Evolutionary conservation across 768 basidiomycete species (phyloP).

Genomic region (Lyophyllum decastes): DNA sequence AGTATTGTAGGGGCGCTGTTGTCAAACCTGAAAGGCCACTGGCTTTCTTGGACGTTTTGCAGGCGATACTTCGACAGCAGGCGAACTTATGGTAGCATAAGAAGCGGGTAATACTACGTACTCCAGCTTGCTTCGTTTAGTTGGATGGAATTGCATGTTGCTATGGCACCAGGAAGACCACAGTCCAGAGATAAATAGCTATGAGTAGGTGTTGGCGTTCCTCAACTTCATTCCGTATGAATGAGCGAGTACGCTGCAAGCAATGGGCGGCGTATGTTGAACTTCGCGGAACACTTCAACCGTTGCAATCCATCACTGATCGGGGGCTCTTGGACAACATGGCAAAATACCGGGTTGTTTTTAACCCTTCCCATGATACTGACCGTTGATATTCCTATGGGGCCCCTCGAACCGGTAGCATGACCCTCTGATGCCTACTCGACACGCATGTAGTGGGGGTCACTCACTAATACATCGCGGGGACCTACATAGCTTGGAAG

Average conservation of each 20-base stretch:
- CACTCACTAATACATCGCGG: no score
- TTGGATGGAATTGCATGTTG: neutral
- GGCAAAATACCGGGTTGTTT: neutral
- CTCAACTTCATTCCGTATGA: neutral
- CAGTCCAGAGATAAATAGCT: neutral
- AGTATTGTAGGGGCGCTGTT: neutral
- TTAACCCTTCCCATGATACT: no score
- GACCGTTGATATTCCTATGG: no score
- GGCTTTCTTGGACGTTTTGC: neutral
- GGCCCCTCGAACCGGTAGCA: no score
- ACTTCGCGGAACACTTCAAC: neutral
- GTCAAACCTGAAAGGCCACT: neutral
- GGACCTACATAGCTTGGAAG: no score
- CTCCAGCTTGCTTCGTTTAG: neutral
- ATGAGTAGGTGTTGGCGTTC: neutral
- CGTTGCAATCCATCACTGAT: neutral
- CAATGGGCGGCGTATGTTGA: neutral
- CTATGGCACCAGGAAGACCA: neutral
- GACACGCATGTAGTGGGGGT: no score
- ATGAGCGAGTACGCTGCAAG: neutral
- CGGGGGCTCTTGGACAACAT: neutral
- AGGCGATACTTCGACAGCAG: neutral
- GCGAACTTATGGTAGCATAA: neutral
- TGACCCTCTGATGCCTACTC: no score
- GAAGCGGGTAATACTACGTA: neutral